Base-by-base conservation (phyloP, 805 yeast species). In the Hanseniaspora meyeri region DNA sequence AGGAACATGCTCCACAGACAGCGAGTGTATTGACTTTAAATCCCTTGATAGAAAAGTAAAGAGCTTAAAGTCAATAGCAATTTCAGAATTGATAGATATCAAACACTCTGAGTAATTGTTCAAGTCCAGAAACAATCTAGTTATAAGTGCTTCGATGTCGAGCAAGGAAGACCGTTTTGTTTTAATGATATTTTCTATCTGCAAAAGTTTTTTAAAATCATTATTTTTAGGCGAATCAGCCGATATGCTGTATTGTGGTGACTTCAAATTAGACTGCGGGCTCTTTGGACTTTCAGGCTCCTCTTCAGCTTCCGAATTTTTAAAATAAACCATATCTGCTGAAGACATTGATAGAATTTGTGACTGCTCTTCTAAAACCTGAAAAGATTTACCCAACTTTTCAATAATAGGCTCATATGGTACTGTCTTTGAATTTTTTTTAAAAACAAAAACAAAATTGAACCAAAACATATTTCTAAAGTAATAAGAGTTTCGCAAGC, bases 71-170 rank as follows among this genome's bases (percentile, higher is more conserved):
- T 93, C 96, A 31, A 93, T 85, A 2, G 93, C 83, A 65, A 87
- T 93, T 34, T 95, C 83, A 27, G 82, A 82, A 64, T 91, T 96
- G 37, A 93, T 80, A 0, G 97, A 96, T 34, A 93, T 91, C 67
- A 89, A 79, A 69, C 99, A 93, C 68, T 93, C 99, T 0, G 96
- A 87, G 70, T 90, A 95, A 66, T 87, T 88, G 70, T 93, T 95
- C 61, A 93, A 74, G 67, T 93, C 99, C 68, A 90, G 96, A 65
- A 77, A 90, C n/a, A 93, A 77, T 66, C 93, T 96, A 67, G 87
- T 88, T 24, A 62, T 87, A 83, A 62, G 83, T 85, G 46, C 95
- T 80, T 0, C 83, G 77, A 53, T 43, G 31, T 53, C 57, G 5
- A 53, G 17, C 7, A 58, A 57, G 27, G 43, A 37, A 1, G 59